These are phyloP conservation scores for Castanopsis chinensis DNA, from an alignment of 306 rosid species.

Conservation along the genomic window DNA sequence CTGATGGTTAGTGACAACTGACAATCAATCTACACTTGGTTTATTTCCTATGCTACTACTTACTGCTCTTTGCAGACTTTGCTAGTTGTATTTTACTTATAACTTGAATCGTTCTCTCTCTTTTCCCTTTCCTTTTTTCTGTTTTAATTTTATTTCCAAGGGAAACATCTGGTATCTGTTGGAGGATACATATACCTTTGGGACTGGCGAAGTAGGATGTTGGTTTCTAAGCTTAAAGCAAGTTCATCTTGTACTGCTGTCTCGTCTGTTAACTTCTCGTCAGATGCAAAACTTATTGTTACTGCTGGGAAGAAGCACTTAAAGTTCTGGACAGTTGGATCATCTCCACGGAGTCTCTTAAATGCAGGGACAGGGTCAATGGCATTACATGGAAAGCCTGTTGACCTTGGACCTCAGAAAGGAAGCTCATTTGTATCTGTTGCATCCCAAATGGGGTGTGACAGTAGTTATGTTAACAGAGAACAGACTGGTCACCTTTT, in stretches of 20 bases:
- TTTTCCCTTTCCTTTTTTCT: neutral
- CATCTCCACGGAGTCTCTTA: constrained; percentile 48
- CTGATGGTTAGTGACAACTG: constrained; percentile 58
- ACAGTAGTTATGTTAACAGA: constrained; percentile 14
- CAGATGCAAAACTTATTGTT: constrained; percentile 54
- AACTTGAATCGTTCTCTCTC: neutral
- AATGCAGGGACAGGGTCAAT: constrained; percentile 37
- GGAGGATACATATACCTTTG: constrained; percentile 68
- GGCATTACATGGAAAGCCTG: constrained; percentile 51
- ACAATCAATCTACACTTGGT: constrained; percentile 16
- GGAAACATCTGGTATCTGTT: constrained; percentile 66
- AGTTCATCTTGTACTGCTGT: constrained; percentile 57
- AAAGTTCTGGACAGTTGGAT: constrained; percentile 65
- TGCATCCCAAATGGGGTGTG: constrained; percentile 30
- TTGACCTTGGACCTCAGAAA: constrained; percentile 57
- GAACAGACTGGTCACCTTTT: constrained; percentile 43
- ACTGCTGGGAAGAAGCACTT: constrained; percentile 78
- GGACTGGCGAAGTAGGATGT: constrained; percentile 58
- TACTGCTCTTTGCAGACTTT: constrained; percentile 22
- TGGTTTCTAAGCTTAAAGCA: constrained; percentile 66
- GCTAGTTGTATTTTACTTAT: constrained; percentile 9
- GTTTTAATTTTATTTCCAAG: constrained; percentile 34
- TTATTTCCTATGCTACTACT: constrained; percentile 13
- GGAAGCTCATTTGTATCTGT: constrained; percentile 59
- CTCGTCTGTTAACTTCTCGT: constrained; percentile 63